Percentiles rank a stretch among this genome's conserved stretches.
Conservation (phyloP, 257 asterid species). For the Fraxinus americana region DNA sequence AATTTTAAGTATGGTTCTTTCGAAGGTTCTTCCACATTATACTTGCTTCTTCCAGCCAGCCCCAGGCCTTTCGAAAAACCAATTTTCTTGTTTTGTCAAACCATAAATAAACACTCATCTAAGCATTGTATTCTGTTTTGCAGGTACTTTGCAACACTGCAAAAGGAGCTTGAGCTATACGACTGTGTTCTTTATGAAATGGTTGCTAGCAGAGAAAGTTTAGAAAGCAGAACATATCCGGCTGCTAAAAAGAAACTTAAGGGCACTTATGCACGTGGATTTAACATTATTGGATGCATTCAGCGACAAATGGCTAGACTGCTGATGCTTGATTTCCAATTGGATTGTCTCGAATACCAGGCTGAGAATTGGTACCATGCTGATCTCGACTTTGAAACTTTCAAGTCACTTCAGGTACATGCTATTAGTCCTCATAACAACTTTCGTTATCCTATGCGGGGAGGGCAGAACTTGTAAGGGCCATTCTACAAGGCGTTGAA, state of each 20-base stretch:
- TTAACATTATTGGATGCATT: slow-evolving; percentile 78
- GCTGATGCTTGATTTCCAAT: slow-evolving; percentile 81
- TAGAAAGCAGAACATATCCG: slow-evolving; percentile 68
- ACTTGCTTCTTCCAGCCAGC: not conserved
- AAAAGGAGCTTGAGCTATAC: slow-evolving; percentile 64
- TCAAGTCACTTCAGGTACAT: slow-evolving; percentile 84
- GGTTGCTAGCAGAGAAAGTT: slow-evolving; percentile 91
- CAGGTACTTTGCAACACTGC: slow-evolving; percentile 83
- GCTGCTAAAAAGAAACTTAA: slow-evolving; percentile 56
- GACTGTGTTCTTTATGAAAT: slow-evolving; percentile 97
- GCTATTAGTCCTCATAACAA: slow-evolving; percentile 1
- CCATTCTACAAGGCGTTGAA: too few relatives aligned
- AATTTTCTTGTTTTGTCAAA: not conserved
- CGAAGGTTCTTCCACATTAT: not conserved
- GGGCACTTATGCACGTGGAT: slow-evolving; percentile 59
- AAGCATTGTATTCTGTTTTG: slow-evolving; percentile 17
- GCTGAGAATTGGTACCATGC: slow-evolving; percentile 94
- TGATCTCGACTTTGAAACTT: slow-evolving; percentile 95
- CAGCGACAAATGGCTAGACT: slow-evolving; percentile 91
- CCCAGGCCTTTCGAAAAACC: not conserved
- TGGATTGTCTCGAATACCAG: slow-evolving; percentile 92
- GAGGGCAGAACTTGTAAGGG: too few relatives aligned
- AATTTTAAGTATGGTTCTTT: slow-evolving; percentile 10
- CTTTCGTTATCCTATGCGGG: not conserved
- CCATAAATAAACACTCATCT: not conserved